These are phyloP conservation scores for Warburgia ugandensis DNA, from an alignment of 164 flowering plant genomes.

Conservation along the genomic window DNA sequence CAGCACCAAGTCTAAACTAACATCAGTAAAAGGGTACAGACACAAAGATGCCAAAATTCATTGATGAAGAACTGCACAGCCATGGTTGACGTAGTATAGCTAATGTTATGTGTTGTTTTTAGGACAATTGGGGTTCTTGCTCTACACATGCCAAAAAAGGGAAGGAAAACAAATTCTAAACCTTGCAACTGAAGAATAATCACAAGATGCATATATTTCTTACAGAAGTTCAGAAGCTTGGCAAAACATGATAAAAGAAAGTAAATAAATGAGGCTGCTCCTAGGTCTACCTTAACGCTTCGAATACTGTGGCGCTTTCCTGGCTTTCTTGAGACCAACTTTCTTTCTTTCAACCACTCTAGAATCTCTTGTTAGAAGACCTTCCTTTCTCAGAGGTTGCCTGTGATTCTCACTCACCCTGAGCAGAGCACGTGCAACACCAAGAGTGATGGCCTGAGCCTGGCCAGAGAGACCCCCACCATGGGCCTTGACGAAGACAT, in stretches of 20 bases:
- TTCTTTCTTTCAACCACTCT: conserved; percentile 97
- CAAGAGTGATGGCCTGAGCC: conserved; percentile 94
- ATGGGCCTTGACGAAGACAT: conserved; percentile 92
- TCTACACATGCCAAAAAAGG: too few species aligned
- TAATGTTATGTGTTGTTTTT: too few species aligned
- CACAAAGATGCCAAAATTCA: too few species aligned
- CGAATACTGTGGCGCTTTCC: conserved; percentile 85
- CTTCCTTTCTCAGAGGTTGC: conserved; percentile 59
- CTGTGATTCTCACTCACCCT: conserved; percentile 73
- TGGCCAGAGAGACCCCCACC: conserved; percentile 98
- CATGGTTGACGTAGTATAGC: too few species aligned
- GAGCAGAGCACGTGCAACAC: conserved; percentile 88
- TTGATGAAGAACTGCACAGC: too few species aligned
- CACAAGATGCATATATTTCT: too few species aligned
- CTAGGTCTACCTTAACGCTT: conserved; percentile 54
- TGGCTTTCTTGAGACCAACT: conserved; percentile 84
- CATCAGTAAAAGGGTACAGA: too few species aligned
- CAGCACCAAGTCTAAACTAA: too few species aligned
- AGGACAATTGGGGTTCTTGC: too few species aligned
- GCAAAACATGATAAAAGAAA: background rate
- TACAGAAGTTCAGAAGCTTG: too few species aligned
- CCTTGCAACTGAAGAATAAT: too few species aligned
- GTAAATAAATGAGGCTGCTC: background rate
- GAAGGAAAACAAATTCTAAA: too few species aligned
- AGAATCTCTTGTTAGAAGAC: conserved; percentile 84